Evolutionary conservation across 1,284 basidiomycete species (phyloP).

Genomic region (Coriolopsis trogii): DNA sequence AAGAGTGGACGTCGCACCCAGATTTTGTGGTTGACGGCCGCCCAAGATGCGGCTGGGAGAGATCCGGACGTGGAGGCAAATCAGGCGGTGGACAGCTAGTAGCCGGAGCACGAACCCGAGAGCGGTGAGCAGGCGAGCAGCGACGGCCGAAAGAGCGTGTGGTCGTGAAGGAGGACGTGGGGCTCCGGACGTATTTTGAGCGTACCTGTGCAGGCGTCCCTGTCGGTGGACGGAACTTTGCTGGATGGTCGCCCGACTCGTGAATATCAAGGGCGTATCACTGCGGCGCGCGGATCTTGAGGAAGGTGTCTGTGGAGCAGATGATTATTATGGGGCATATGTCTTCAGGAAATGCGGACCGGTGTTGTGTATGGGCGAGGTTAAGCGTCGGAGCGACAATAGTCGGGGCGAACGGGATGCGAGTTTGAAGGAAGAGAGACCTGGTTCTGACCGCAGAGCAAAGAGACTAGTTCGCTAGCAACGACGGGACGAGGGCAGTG

Average conservation of each 20-base stretch:
- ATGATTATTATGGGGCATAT: not conserved
- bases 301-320: not conserved
- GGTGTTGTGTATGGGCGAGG: not conserved
- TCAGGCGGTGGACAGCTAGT: constrained; percentile 20
- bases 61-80: no score
- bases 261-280: no score
- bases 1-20: not conserved
- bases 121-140: not conserved
- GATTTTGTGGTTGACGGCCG: no score
- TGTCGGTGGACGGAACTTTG: not conserved
- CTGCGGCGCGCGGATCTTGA: not conserved
- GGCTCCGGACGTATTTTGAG: not conserved
- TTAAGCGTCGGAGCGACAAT: not conserved
- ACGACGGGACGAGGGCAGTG: no score
- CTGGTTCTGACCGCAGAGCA: not conserved
- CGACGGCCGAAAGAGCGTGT: constrained; percentile 5
- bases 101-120: constrained; percentile 10
- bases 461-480: no score
- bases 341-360: constrained; percentile 10
- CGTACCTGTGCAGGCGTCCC: constrained; percentile 5
- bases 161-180: not conserved
- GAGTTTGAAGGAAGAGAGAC: not conserved
- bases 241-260: not conserved
- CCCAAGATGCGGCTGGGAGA: not conserved
- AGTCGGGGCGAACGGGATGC: not conserved